Base-by-base conservation (phyloP, 495 filamentous ascomycete genomes). In the Lepraria neglecta region DNA sequence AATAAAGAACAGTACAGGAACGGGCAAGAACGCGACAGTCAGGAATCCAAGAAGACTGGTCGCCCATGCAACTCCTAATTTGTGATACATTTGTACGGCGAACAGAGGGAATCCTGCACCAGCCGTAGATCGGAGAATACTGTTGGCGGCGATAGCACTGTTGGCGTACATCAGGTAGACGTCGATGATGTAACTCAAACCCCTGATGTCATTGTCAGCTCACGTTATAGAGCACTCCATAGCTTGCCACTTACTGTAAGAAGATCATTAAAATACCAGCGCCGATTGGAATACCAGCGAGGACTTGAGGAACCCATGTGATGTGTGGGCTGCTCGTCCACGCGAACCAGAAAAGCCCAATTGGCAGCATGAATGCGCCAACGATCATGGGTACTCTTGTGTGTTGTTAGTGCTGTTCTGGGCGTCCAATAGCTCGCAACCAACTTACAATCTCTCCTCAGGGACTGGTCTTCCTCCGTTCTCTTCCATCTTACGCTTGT, bases 1-100 rank as follows among this genome's bases (percentile, higher is more conserved):
- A n/a, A 81, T 70, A 65, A 77, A 90, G 70, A 92, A 91, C 33
- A 87, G 65, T 55, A 87, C 75, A 6, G 88, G 88, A 24, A 89
- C 83, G 0, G 87, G 87, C 12, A 89, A 76, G 73, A 91, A 78
- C 7, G 81, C 76, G 28, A 81, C 65, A 4, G 82, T 78, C 46
- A 90, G 75, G 56, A 87, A 88, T 0, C 79, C 88, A 30, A 89
- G 75, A 48, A 89, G 73, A 69, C 79, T 83, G 4, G 81, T 84
- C 4, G 77, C 80, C 65, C 80, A 80, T 0, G 70, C 68, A 14
- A 86, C 80, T 1, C 81, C 83, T 12, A 84, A 67, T 19, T 74
- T 79, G 50, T 79, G 74, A 59, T 78, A 84, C 76, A 88, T 72
- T 4, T 76, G 76, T 1, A 67, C 70, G 0, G 83, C 80, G 38